These are phyloP conservation scores for Phaseolus coccineus DNA, from an alignment of 331 rosid species.

Conservation along the genomic window DNA sequence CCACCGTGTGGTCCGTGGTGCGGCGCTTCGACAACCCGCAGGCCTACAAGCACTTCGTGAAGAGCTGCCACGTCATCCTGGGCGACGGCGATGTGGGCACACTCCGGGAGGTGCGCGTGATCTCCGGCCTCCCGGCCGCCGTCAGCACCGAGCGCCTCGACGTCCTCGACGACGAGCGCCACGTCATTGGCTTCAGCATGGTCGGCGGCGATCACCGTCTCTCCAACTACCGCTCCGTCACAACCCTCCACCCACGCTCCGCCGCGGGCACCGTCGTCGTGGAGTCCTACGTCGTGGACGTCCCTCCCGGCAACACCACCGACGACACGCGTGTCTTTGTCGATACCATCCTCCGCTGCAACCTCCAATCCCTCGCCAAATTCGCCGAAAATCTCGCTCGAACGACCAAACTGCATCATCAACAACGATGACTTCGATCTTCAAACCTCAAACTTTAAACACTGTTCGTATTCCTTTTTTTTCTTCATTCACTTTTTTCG, in stretches of 20 bases:
- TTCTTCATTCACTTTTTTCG: neutral
- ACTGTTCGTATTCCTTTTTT: slow-evolving; percentile 14
- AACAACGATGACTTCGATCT: neutral
- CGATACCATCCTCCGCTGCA: slow-evolving; percentile 93
- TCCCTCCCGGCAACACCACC: slow-evolving; percentile 78
- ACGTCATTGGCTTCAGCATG: slow-evolving; percentile 86
- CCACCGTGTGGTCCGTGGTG: slow-evolving; percentile 89
- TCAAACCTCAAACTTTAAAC: neutral
- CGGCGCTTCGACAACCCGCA: slow-evolving; percentile 95
- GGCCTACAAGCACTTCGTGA: slow-evolving; percentile 85
- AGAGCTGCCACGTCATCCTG: slow-evolving; percentile 82
- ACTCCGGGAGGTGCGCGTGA: slow-evolving; percentile 76
- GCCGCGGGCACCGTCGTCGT: slow-evolving; percentile 64
- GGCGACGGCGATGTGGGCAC: slow-evolving; percentile 87
- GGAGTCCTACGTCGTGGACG: slow-evolving; percentile 91
- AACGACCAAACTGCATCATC: slow-evolving; percentile 23
- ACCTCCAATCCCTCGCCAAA: slow-evolving; percentile 85
- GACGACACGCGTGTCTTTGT: slow-evolving; percentile 84
- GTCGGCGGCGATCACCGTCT: slow-evolving; percentile 93
- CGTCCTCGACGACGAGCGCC: slow-evolving; percentile 85
- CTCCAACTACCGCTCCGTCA: slow-evolving; percentile 77
- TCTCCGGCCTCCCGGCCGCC: slow-evolving; percentile 92
- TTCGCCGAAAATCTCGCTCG: slow-evolving; percentile 64
- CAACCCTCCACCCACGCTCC: slow-evolving; percentile 69
- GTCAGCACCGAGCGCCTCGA: slow-evolving; percentile 88